phyloP scores from a whole-genome alignment of 179 eudicot species.

The Silene coronaria region DNA sequence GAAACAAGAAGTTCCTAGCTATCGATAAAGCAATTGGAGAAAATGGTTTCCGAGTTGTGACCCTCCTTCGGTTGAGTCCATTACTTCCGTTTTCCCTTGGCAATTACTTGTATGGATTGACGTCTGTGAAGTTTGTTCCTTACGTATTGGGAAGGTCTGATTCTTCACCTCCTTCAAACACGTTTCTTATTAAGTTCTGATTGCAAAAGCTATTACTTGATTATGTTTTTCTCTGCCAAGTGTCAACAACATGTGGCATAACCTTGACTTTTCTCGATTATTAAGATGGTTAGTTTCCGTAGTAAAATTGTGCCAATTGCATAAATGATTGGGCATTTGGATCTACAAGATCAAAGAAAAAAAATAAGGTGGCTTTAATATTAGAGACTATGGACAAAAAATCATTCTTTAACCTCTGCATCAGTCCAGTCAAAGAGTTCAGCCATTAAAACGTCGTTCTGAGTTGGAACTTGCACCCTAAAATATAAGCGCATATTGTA shows the following conservation, averaged over 20 bases:
- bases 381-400: neutral
- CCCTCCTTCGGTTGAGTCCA: slow-evolving; percentile 98
- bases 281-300: neutral
- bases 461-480: neutral
- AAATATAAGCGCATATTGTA: neutral
- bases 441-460: neutral
- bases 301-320: neutral
- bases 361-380: no score
- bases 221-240: slow-evolving; percentile 1
- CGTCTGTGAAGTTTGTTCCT: slow-evolving; percentile 86
- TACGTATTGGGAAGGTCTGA: slow-evolving; percentile 89
- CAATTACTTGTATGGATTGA: slow-evolving; percentile 91
- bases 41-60: slow-evolving; percentile 88
- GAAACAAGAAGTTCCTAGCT: slow-evolving; percentile 96
- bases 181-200: slow-evolving; percentile 9
- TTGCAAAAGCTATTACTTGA: neutral
- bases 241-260: neutral
- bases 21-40: slow-evolving; percentile 99
- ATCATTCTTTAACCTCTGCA: neutral
- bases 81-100: slow-evolving; percentile 96
- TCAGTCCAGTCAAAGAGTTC: neutral
- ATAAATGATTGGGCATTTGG: no score
- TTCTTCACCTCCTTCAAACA: slow-evolving; percentile 19
- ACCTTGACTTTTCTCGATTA: neutral
- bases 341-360: no score